These are phyloP conservation scores for Dipodascus albidus DNA, from an alignment of 805 yeast genomes.

Conservation along the genomic window DNA sequence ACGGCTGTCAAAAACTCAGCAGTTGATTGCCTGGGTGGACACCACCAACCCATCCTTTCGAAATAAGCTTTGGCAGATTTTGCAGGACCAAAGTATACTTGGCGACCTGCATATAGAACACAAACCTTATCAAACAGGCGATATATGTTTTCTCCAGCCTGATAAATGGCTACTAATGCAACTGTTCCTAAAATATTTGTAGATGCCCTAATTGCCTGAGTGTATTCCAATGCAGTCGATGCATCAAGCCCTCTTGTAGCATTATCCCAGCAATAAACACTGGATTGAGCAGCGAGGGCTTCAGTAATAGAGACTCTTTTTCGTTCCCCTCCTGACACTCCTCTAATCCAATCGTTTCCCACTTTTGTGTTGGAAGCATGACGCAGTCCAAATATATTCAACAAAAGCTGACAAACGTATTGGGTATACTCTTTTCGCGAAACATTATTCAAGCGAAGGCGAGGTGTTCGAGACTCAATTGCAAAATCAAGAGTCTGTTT, in stretches of 20 bases:
- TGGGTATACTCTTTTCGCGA: constrained; percentile 37
- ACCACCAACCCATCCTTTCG: constrained; percentile 50
- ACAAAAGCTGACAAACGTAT: constrained; percentile 36
- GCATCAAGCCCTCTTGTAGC: constrained; percentile 81
- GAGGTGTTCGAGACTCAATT: constrained; percentile 56
- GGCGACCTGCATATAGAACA: constrained; percentile 48
- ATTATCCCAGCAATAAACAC: constrained; percentile 65
- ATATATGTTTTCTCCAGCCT: constrained; percentile 57
- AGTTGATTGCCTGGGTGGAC: constrained; percentile 56
- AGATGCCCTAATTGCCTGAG: constrained; percentile 52
- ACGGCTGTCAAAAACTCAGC: constrained; percentile 63
- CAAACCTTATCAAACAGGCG: constrained; percentile 51
- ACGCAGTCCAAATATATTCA: constrained; percentile 46
- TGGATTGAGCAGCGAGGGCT: constrained; percentile 53
- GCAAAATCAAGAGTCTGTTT: constrained; percentile 65
- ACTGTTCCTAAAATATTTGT: constrained; percentile 42
- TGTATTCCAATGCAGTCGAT: constrained; percentile 70
- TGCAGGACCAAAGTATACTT: constrained; percentile 55
- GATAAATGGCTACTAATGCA: constrained; percentile 59
- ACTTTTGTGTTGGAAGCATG: constrained; percentile 52
- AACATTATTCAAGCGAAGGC: constrained; percentile 35
- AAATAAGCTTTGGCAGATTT: constrained; percentile 45
- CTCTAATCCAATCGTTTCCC: constrained; percentile 52
- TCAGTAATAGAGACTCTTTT: constrained; percentile 79
- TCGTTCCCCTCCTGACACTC: constrained; percentile 80